Evolutionary conservation across 2,329 filamentous ascomycete species (phyloP).

Genomic region (Ascochyta clinopodiicola): DNA sequence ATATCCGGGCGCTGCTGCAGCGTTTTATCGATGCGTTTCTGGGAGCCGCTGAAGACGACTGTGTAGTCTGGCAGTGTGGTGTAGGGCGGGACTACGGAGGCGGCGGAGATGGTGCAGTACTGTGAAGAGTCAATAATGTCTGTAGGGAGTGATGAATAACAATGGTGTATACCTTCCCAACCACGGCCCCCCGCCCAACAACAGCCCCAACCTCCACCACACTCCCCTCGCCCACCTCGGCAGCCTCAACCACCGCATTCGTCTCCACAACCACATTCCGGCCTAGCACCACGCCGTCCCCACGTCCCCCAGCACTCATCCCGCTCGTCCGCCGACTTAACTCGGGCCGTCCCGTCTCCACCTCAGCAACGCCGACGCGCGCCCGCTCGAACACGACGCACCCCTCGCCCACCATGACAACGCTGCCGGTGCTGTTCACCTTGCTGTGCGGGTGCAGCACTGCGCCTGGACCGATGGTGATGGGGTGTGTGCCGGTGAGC

Average conservation of each 20-base stretch:
- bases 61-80: conserved; percentile 54
- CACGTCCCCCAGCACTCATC: conserved; percentile 22
- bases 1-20: conserved; percentile 41
- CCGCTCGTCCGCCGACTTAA: conserved; percentile 18
- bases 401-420: conserved; percentile 52
- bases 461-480: conserved; percentile 77
- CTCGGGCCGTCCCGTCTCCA: conserved; percentile 13
- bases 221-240: conserved; percentile 47
- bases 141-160: no score
- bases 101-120: conserved; percentile 54
- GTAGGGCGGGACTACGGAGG: conserved; percentile 44
- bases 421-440: conserved; percentile 51
- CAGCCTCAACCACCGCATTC: conserved; percentile 50
- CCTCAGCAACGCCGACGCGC: conserved; percentile 40
- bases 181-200: conserved; percentile 40
- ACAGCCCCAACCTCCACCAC: conserved; percentile 43
- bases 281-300: conserved; percentile 48
- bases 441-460: conserved; percentile 85
- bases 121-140: conserved; percentile 21
- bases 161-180: conserved; percentile 50
- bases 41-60: conserved; percentile 51
- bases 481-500: conserved; percentile 73
- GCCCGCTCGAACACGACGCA: conserved; percentile 79
- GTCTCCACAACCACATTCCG: conserved; percentile 54
- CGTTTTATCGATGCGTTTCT: conserved; percentile 50